Percentiles rank a stretch among this genome's conserved stretches.
Evolutionary conservation across 1,284 basidiomycete genomes (phyloP).

Genomic region (Naganishia cerealis): DNA sequence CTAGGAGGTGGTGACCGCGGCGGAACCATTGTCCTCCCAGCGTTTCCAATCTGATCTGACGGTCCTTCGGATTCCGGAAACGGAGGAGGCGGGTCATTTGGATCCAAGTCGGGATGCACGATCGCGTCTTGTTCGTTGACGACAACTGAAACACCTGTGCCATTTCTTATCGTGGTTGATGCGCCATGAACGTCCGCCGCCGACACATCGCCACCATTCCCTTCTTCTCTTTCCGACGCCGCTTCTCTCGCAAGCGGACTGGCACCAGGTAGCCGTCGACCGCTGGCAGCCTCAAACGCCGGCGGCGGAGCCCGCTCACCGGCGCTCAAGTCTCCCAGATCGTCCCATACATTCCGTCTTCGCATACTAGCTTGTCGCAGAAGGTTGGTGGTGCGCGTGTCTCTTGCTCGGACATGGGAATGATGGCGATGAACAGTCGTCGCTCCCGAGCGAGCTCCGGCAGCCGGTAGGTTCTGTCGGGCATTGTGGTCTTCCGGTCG

Average conservation of each 20-base stretch:
- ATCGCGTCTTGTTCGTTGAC: background rate
- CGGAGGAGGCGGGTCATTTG: slow-evolving; percentile 28
- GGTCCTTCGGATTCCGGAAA: slow-evolving; percentile 19
- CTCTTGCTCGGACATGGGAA: slow-evolving; percentile 1
- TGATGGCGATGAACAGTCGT: slow-evolving; percentile 4
- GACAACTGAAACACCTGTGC: background rate
- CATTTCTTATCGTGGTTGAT: too few species aligned
- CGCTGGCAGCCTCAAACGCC: slow-evolving; percentile 2
- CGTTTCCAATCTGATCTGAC: background rate
- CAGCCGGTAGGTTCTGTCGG: background rate
- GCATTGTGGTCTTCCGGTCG: background rate
- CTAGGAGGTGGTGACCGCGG: slow-evolving; percentile 25
- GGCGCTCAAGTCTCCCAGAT: background rate
- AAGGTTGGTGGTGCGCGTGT: background rate
- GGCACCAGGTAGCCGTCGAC: background rate
- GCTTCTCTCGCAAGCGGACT: background rate
- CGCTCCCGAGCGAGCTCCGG: background rate
- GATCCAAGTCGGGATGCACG: background rate
- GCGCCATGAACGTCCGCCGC: background rate
- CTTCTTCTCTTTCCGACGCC: background rate
- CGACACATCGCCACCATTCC: background rate
- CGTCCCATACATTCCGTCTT: slow-evolving; percentile 32
- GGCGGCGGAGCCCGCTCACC: slow-evolving; percentile 4
- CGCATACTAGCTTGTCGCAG: slow-evolving; percentile 29
- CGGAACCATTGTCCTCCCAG: background rate